Evolutionary conservation across 2,329 filamentous ascomycete species (phyloP).

Genomic region (Fusarium metavorans): DNA sequence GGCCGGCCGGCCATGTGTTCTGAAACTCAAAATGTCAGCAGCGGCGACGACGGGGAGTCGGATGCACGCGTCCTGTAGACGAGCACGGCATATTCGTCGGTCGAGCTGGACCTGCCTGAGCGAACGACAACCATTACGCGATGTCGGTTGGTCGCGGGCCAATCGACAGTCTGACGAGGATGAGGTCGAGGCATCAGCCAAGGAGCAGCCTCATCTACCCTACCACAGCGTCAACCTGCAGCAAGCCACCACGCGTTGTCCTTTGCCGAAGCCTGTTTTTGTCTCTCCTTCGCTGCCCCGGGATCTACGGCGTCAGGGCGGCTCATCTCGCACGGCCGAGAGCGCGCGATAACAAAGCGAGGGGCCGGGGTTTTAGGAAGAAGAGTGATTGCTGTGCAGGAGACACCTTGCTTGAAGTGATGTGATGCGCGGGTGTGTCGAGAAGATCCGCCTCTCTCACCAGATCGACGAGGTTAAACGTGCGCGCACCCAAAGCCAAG

Average conservation of each 20-base stretch:
- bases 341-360: constrained; percentile 1
- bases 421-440: neutral
- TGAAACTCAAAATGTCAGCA: constrained; percentile 12
- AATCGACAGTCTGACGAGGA: constrained; percentile 29
- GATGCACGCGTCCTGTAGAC: constrained; percentile 16
- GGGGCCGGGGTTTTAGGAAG: neutral
- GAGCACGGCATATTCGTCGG: constrained; percentile 33
- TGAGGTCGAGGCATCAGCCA: constrained; percentile 24
- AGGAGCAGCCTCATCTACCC: constrained; percentile 19
- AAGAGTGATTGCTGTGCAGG: constrained; percentile 21
- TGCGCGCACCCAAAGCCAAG: neutral
- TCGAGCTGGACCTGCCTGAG: constrained; percentile 16
- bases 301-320: neutral
- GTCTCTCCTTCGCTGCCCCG: neutral
- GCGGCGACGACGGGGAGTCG: constrained; percentile 10
- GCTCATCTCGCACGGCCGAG: neutral
- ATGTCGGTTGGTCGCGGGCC: constrained; percentile 28
- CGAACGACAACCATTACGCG: constrained; percentile 21
- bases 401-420: neutral
- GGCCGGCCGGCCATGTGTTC: constrained; percentile 27
- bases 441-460: neutral
- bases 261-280: constrained; percentile 40
- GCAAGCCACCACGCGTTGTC: constrained; percentile 33
- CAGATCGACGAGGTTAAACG: neutral
- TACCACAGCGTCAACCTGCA: constrained; percentile 34